phyloP scores from a whole-genome alignment of 305 asterid genomes.

The Plantago lanceolata region DNA sequence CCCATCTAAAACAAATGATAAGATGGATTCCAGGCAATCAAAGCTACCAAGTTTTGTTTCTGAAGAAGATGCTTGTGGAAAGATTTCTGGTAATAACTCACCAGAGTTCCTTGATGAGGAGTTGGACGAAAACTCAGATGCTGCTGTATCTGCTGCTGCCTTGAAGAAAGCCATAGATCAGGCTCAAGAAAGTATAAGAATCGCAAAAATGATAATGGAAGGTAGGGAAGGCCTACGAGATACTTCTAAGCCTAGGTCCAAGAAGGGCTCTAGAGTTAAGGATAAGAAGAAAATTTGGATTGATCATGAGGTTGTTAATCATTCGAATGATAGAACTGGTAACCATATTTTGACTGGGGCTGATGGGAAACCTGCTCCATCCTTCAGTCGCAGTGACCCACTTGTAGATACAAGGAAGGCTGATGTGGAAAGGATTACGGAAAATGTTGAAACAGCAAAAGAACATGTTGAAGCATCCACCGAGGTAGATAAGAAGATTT shows the following conservation, averaged over 20 bases:
- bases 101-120: conserved; percentile 64
- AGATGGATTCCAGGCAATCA: conserved; percentile 33
- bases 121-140: conserved; percentile 75
- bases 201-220: conserved; percentile 74
- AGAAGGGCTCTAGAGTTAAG: conserved; percentile 36
- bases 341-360: conserved; percentile 25
- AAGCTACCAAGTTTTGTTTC: conserved; percentile 35
- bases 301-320: conserved; percentile 29
- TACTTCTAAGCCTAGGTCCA: conserved; percentile 38
- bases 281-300: conserved; percentile 31
- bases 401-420: conserved; percentile 21
- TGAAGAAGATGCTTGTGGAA: conserved; percentile 36
- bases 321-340: conserved; percentile 23
- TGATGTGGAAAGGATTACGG: conserved; percentile 26
- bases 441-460: conserved; percentile 24
- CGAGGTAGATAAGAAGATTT: conserved; percentile 25
- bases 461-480: conserved; percentile 24
- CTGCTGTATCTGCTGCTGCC: conserved; percentile 79
- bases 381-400: conserved; percentile 23
- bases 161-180: conserved; percentile 80
- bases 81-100: conserved; percentile 32
- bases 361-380: conserved; percentile 2
- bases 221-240: conserved; percentile 40
- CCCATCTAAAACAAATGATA: conserved; percentile 28
- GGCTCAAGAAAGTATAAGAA: conserved; percentile 87